A percentile compares a stretch with the other conserved stretches of the same genome.
phyloP scores from a whole-genome alignment of 106 monocot genomes.

The Agapanthus africanus region DNA sequence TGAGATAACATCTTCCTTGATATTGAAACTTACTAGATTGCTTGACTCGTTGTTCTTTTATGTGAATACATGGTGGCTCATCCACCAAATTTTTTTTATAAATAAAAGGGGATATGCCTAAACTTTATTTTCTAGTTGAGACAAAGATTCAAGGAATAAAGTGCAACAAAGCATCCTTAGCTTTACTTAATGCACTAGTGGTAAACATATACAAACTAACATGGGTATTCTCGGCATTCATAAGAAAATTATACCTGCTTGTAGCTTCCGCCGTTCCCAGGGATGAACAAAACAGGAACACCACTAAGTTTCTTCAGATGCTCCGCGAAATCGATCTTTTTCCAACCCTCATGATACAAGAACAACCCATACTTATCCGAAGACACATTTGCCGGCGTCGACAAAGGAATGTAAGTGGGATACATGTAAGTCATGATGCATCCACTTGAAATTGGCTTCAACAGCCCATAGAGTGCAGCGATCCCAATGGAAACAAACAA shows the following conservation, averaged over 20 bases:
- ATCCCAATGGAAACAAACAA: conserved; percentile 31
- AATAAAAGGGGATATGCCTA: too few relatives aligned
- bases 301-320: conserved; percentile 68
- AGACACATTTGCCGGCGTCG: conserved; percentile 48
- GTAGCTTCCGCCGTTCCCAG: conserved; percentile 97
- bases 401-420: conserved; percentile 86
- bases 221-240: too few relatives aligned
- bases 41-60: background rate
- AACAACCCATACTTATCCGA: conserved; percentile 77
- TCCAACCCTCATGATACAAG: conserved; percentile 97
- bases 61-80: too few relatives aligned
- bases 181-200: too few relatives aligned
- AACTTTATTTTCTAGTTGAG: too few relatives aligned
- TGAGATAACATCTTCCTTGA: too few relatives aligned
- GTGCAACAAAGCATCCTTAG: too few relatives aligned
- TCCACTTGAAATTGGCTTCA: conserved; percentile 66
- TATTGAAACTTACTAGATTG: background rate
- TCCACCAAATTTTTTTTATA: too few relatives aligned
- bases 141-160: too few relatives aligned
- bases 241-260: conserved; percentile 96
- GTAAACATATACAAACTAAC: too few relatives aligned
- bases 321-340: conserved; percentile 81
- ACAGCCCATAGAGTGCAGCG: conserved; percentile 45
- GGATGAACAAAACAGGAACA: conserved; percentile 90
- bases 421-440: conserved; percentile 99